Percentiles rank a stretch among this genome's conserved stretches.
phyloP scores from a whole-genome alignment of 179 eudicot genomes.

The Silene vulgaris region DNA sequence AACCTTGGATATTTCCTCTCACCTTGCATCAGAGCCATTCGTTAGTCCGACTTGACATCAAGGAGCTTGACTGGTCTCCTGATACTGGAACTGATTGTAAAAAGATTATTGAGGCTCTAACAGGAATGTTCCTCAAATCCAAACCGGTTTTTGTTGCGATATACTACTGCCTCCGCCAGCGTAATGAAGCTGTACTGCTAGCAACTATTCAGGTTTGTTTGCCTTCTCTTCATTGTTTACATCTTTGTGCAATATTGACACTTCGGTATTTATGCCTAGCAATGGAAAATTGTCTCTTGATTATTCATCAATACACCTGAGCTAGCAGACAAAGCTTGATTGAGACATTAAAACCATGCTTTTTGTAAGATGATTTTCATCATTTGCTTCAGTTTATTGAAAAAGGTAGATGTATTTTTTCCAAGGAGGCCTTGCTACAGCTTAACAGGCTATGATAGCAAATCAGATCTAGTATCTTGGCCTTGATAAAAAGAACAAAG shows the following conservation, averaged over 20 bases:
- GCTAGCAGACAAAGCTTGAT: background rate
- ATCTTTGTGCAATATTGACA: background rate
- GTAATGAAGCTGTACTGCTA: conserved; percentile 52
- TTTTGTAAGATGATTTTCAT: background rate
- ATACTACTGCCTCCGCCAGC: conserved; percentile 82
- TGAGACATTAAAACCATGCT: background rate
- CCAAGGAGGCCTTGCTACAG: background rate
- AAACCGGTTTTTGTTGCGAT: conserved; percentile 76
- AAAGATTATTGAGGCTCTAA: conserved; percentile 51
- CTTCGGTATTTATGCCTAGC: conserved; percentile 8
- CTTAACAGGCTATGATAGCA: background rate
- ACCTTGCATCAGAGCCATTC: conserved; percentile 55
- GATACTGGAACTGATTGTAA: conserved; percentile 45
- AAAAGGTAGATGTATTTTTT: background rate
- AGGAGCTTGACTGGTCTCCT: conserved; percentile 39
- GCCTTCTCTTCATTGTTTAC: background rate
- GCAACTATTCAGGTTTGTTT: conserved; percentile 67
- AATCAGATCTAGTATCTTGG: conserved; percentile 2
- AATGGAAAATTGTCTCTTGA: background rate
- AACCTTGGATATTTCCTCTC: conserved; percentile 54
- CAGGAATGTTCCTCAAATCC: conserved; percentile 62
- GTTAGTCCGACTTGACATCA: conserved; percentile 48
- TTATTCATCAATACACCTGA: background rate
- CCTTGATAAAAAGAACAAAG: background rate
- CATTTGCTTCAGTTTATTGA: background rate